A percentile compares a stretch with the other conserved stretches of the same genome.
These are phyloP conservation scores for Nakataea oryzae DNA, from an alignment of 2,329 filamentous ascomycete genomes.

Conservation along the genomic window DNA sequence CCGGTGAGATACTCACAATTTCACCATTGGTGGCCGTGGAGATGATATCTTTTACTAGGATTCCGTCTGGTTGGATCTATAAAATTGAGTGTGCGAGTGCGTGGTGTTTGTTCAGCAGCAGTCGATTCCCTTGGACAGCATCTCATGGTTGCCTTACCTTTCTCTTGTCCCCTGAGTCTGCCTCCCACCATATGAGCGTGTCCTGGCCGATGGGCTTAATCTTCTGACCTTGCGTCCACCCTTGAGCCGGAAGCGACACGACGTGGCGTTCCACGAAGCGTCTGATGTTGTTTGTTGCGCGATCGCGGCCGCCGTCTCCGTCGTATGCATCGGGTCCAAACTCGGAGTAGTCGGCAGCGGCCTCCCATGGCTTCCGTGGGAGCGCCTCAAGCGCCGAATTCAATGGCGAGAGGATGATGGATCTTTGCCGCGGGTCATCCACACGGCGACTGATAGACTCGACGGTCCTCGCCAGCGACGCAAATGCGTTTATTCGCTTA, in stretches of 20 bases:
- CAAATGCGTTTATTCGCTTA: conserved; percentile 74
- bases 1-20: background rate
- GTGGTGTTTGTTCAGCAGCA: background rate
- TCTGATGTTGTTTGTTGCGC: conserved; percentile 66
- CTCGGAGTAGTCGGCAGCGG: conserved; percentile 59
- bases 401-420: conserved; percentile 77
- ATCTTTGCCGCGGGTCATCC: conserved; percentile 54
- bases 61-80: background rate
- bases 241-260: conserved; percentile 34
- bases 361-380: conserved; percentile 79
- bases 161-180: background rate
- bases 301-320: conserved; percentile 61
- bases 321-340: conserved; percentile 65
- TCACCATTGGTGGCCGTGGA: background rate
- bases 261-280: conserved; percentile 83
- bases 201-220: background rate
- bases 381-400: conserved; percentile 72
- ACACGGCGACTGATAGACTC: conserved; percentile 59
- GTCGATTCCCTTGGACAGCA: background rate
- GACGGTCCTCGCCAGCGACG: conserved; percentile 68
- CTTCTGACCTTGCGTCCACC: background rate
- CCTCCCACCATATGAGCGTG: background rate
- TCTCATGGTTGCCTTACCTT: background rate
- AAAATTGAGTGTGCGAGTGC: background rate
- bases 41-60: background rate